These are phyloP conservation scores for Saitozyma sp. DNA, from an alignment of 768 basidiomycete genomes.

Conservation along the genomic window DNA sequence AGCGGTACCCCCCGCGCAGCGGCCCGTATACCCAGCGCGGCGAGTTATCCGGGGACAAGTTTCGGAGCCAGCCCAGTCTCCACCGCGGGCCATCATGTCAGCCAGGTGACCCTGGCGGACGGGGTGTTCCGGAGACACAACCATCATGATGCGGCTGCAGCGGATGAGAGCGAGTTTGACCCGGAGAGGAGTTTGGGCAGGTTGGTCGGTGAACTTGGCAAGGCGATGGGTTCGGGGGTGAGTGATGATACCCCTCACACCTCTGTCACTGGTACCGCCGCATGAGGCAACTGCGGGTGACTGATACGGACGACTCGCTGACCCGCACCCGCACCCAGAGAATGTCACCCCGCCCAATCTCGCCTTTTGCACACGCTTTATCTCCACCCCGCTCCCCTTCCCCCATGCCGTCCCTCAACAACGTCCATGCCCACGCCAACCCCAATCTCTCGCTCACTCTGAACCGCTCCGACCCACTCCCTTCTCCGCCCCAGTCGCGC, in stretches of 20 bases:
- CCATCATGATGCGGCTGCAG: slow-evolving; percentile 16
- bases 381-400: slow-evolving; percentile 43
- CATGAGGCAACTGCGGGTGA: not conserved
- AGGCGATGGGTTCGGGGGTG: slow-evolving; percentile 34
- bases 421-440: slow-evolving; percentile 4
- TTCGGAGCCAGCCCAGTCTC: slow-evolving; percentile 57
- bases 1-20: slow-evolving; percentile 35
- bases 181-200: slow-evolving; percentile 48
- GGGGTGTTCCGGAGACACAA: slow-evolving; percentile 64
- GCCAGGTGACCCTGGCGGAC: slow-evolving; percentile 78
- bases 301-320: no score
- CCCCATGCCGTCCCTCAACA: slow-evolving; percentile 22
- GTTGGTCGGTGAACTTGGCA: slow-evolving; percentile 46
- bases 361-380: slow-evolving; percentile 43
- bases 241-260: slow-evolving; percentile 12
- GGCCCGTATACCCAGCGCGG: slow-evolving; percentile 1
- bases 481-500: slow-evolving; percentile 32
- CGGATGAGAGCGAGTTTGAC: slow-evolving; percentile 59
- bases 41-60: slow-evolving; percentile 11
- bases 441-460: slow-evolving; percentile 38
- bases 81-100: slow-evolving; percentile 86
- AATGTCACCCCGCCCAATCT: slow-evolving; percentile 34
- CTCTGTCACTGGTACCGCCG: not conserved
- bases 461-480: slow-evolving; percentile 31
- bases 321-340: slow-evolving; percentile 3